Evolutionary conservation across 2,329 filamentous ascomycete genomes (phyloP).

Genomic region (Paraphoma sp.): DNA sequence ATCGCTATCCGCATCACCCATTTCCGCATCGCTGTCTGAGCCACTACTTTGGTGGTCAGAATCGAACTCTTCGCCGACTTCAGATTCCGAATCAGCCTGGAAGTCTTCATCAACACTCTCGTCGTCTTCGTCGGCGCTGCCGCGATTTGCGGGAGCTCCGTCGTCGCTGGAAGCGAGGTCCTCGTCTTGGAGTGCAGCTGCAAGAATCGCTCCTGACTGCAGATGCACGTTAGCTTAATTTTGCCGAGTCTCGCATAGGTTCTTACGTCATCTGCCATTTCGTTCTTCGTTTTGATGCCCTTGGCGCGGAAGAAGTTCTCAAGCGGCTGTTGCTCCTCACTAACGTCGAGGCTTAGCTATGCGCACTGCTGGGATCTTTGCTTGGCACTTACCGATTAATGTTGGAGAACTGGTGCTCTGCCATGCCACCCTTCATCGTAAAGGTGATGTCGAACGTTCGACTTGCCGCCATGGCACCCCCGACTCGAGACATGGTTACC

Average conservation of each 20-base stretch:
- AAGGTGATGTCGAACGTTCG: slow-evolving; percentile 98
- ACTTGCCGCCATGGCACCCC: slow-evolving; percentile 89
- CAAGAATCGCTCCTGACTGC: slow-evolving; percentile 67
- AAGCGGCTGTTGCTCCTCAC: slow-evolving; percentile 93
- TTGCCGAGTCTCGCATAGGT: neutral
- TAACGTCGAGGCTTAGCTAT: slow-evolving; percentile 41
- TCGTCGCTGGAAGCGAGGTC: slow-evolving; percentile 81
- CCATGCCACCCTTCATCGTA: slow-evolving; percentile 82
- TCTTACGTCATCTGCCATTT: slow-evolving; percentile 93
- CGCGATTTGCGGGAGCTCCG: slow-evolving; percentile 77
- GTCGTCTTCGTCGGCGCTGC: slow-evolving; percentile 93
- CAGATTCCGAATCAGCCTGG: slow-evolving; percentile 86
- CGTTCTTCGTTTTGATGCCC: slow-evolving; percentile 94
- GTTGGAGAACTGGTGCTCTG: slow-evolving; percentile 96
- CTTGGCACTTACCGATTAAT: slow-evolving; percentile 75
- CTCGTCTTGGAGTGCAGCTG: slow-evolving; percentile 82
- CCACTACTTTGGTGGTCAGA: slow-evolving; percentile 87
- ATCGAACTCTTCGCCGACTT: slow-evolving; percentile 96
- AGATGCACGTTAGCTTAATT: slow-evolving; percentile 30
- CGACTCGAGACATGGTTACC: slow-evolving; percentile 94
- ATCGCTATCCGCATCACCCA: slow-evolving; percentile 66
- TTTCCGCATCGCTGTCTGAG: slow-evolving; percentile 70
- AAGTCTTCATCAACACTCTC: slow-evolving; percentile 98
- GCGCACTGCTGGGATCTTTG: neutral
- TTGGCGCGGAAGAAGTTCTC: slow-evolving; percentile 98